Percentiles rank a stretch among this genome's conserved stretches.
phyloP scores from a whole-genome alignment of 2,329 filamentous ascomycete species.

The Ophiostoma angusticollis region DNA sequence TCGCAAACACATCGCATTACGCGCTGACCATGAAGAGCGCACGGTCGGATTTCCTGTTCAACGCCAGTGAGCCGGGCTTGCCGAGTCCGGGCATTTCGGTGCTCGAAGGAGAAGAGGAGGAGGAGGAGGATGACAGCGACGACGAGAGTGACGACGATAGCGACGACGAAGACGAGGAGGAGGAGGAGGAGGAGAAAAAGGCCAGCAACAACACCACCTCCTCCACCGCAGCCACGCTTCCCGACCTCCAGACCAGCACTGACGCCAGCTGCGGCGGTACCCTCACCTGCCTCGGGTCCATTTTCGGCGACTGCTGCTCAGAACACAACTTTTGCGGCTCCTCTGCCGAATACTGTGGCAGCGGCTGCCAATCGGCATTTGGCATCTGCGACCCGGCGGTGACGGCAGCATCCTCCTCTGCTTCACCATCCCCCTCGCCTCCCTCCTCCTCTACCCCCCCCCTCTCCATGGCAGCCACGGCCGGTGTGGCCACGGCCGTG shows the following conservation, averaged over 20 bases:
- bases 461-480: neutral
- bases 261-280: constrained; percentile 10
- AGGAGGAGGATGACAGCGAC: neutral
- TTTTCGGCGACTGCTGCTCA: constrained; percentile 10
- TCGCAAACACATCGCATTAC: constrained; percentile 5
- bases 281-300: constrained; percentile 5
- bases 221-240: neutral
- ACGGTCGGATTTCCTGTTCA: neutral
- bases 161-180: neutral
- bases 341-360: constrained; percentile 7
- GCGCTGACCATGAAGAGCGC: constrained; percentile 1
- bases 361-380: constrained; percentile 7
- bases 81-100: constrained; percentile 1
- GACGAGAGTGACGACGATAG: neutral
- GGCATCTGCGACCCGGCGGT: neutral
- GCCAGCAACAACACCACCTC: neutral
- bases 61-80: constrained; percentile 2
- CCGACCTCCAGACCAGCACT: too few species aligned
- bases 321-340: constrained; percentile 9
- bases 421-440: too few species aligned
- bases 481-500: constrained; percentile 2
- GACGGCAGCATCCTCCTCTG: too few species aligned
- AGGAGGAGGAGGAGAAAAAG: neutral
- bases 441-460: too few species aligned
- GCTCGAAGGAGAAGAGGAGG: neutral